Evolutionary conservation across 352 stramenopile genomes (phyloP).

Genomic region (Phytopythium vexans): DNA sequence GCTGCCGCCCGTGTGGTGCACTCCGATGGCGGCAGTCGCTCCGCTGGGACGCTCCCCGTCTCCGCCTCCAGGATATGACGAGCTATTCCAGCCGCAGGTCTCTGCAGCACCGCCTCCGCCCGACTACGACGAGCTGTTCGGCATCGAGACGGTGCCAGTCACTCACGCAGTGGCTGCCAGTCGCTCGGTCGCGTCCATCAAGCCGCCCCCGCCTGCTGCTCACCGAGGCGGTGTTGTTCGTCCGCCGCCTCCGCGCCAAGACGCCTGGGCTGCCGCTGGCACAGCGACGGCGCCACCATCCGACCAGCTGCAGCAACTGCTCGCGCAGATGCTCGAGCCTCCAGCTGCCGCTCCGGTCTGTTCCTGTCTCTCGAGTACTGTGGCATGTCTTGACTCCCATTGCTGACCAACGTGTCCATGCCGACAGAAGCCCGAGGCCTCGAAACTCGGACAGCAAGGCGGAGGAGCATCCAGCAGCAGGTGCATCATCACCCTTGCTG

Average conservation of each 20-base stretch:
- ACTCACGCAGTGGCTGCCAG: slow-evolving; percentile 1
- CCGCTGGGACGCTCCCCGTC: slow-evolving; percentile 22
- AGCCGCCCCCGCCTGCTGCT: not conserved
- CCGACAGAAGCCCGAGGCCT: too few species aligned
- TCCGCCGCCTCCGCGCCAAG: slow-evolving; percentile 2
- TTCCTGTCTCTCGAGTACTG: too few species aligned
- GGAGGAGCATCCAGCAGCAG: too few species aligned
- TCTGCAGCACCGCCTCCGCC: slow-evolving; percentile 40
- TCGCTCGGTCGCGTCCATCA: slow-evolving; percentile 8
- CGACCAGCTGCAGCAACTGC: slow-evolving; percentile 48
- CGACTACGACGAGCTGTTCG: slow-evolving; percentile 61
- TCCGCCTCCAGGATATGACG: slow-evolving; percentile 49
- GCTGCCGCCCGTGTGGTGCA: too few species aligned
- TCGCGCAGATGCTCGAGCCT: slow-evolving; percentile 40
- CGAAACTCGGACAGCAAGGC: too few species aligned
- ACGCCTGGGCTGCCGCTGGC: too few species aligned
- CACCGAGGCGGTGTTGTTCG: not conserved
- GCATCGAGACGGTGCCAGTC: slow-evolving; percentile 49
- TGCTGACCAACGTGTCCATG: not conserved
- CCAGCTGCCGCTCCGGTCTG: not conserved
- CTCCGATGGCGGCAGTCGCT: not conserved
- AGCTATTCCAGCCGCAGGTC: not conserved
- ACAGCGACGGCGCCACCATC: too few species aligned
- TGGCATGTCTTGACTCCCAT: not conserved
- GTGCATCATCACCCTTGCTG: too few species aligned